phyloP scores from a whole-genome alignment of 768 basidiomycete species.

The Pleurotus pulmonarius region DNA sequence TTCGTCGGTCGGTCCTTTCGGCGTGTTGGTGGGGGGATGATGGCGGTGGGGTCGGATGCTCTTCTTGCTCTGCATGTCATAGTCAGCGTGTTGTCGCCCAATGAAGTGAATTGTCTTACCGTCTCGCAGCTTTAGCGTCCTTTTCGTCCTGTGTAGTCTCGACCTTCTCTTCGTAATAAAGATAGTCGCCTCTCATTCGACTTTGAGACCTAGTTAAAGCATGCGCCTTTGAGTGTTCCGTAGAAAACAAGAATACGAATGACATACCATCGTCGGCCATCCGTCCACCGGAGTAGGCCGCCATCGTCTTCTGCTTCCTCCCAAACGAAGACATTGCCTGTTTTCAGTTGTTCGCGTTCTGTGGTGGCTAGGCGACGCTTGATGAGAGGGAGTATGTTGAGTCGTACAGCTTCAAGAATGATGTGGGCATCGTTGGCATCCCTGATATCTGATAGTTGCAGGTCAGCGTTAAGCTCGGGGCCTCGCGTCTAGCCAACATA shows the following conservation, averaged over 20 bases:
- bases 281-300: conserved; percentile 55
- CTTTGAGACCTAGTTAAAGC: conserved; percentile 51
- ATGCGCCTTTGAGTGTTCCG: not conserved
- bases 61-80: conserved; percentile 35
- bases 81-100: not conserved
- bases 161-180: conserved; percentile 64
- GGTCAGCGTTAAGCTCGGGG: not conserved
- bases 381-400: conserved; percentile 50
- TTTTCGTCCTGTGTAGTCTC: conserved; percentile 57
- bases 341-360: conserved; percentile 49
- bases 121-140: conserved; percentile 52
- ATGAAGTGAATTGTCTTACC: conserved; percentile 29
- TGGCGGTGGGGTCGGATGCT: conserved; percentile 39
- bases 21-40: conserved; percentile 40
- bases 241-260: not conserved
- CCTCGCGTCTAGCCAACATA: conserved; percentile 5
- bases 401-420: conserved; percentile 56
- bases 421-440: conserved; percentile 56
- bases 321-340: conserved; percentile 65
- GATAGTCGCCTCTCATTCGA: conserved; percentile 59
- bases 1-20: conserved; percentile 59
- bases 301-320: conserved; percentile 58
- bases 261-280: conserved; percentile 53
- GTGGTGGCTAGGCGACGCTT: conserved; percentile 44
- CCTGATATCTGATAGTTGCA: conserved; percentile 40